These are phyloP conservation scores for Cochlearia excelsa DNA, from an alignment of 345 rosid species.

Conservation along the genomic window DNA sequence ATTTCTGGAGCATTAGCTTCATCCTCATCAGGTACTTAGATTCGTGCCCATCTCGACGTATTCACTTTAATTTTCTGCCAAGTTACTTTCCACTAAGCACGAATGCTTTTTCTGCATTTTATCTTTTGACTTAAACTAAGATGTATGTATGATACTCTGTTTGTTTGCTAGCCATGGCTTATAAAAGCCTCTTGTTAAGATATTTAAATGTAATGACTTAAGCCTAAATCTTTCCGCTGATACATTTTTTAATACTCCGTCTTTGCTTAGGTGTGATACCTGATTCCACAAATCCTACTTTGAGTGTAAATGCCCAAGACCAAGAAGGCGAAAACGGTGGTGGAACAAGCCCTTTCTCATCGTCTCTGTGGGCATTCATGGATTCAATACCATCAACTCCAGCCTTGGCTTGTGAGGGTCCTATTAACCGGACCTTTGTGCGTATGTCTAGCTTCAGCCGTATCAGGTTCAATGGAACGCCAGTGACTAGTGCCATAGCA, in stretches of 20 bases:
- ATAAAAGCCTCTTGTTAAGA: conserved; percentile 10
- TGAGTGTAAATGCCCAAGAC: conserved; percentile 19
- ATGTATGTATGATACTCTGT: conserved; percentile 16
- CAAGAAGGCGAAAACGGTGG: conserved; percentile 21
- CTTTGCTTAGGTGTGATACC: conserved; percentile 33
- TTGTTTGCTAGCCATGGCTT: conserved; percentile 16
- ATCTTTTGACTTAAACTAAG: neutral
- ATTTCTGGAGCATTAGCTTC: conserved; percentile 9
- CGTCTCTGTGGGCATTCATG: conserved; percentile 72
- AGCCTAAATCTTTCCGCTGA: conserved; percentile 13
- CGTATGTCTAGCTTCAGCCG: conserved; percentile 91
- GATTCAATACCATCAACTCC: conserved; percentile 90
- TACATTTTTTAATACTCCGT: conserved; percentile 19
- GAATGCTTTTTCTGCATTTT: neutral
- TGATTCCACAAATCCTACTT: conserved; percentile 18
- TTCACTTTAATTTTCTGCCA: neutral
- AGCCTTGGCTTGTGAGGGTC: conserved; percentile 80
- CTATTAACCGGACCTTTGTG: conserved; percentile 67
- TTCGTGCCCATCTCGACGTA: conserved; percentile 9
- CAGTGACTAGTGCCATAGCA: conserved; percentile 29
- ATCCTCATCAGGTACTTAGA: conserved; percentile 35
- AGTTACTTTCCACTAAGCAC: neutral
- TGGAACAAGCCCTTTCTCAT: conserved; percentile 51
- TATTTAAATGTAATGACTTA: neutral
- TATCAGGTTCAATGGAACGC: conserved; percentile 40